phyloP scores from a whole-genome alignment of 495 filamentous ascomycete species.

The Endocarpon pusillum region DNA sequence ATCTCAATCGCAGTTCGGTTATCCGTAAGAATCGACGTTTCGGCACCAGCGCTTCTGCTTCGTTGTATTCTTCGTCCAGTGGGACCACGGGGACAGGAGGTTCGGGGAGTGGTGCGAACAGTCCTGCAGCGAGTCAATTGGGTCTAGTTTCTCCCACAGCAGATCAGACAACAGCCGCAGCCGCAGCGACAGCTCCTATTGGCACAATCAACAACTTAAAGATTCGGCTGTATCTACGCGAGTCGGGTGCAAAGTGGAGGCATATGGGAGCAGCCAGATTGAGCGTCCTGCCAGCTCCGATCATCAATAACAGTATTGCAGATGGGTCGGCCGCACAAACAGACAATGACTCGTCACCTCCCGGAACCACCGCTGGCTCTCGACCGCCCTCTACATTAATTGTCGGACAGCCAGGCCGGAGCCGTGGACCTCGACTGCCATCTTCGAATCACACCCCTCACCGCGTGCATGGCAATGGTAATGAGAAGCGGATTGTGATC shows the following conservation, averaged over 20 bases:
- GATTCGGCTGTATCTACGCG: conserved; percentile 63
- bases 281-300: conserved; percentile 56
- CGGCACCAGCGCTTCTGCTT: conserved; percentile 5
- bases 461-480: conserved; percentile 14
- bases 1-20: conserved; percentile 41
- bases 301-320: conserved; percentile 17
- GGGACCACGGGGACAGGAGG: conserved; percentile 1
- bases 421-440: conserved; percentile 3
- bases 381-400: too few species aligned
- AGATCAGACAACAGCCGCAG: background rate
- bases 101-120: background rate
- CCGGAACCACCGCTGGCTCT: too few species aligned
- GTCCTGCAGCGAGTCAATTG: conserved; percentile 1
- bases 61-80: conserved; percentile 3
- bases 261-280: conserved; percentile 75
- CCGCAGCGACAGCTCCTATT: too few species aligned
- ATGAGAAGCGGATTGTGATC: conserved; percentile 73
- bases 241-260: conserved; percentile 67
- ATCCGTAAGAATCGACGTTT: background rate
- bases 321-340: conserved; percentile 9
- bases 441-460: conserved; percentile 17
- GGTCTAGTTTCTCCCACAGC: background rate
- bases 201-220: conserved; percentile 50
- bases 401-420: too few species aligned
- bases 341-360: too few species aligned